phyloP scores from a whole-genome alignment of 2,329 filamentous ascomycete species.

The Aureobasidium mangrovei region DNA sequence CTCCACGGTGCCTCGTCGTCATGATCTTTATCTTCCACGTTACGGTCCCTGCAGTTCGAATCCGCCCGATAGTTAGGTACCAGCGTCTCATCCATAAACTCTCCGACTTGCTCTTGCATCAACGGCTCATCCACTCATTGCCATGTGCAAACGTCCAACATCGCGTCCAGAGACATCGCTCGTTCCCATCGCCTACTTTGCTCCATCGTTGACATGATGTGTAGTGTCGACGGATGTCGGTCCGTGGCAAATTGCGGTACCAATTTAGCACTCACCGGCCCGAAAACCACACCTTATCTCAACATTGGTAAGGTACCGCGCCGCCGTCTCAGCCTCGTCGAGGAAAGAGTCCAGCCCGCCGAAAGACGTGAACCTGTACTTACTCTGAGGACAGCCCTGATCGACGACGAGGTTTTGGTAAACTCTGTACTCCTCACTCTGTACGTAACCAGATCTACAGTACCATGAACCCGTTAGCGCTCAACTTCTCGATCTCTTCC shows the following conservation, averaged over 20 bases:
- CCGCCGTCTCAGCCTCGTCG: neutral
- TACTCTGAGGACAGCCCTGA: neutral
- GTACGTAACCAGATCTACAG: slow-evolving; percentile 7
- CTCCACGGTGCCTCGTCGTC: too few relatives aligned
- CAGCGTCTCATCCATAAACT: too few relatives aligned
- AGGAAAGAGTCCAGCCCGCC: neutral
- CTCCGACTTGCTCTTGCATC: too few relatives aligned
- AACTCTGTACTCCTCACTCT: neutral
- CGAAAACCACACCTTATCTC: neutral
- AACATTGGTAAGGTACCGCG: neutral
- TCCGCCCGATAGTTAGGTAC: too few relatives aligned
- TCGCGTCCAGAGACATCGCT: too few relatives aligned
- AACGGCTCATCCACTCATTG: too few relatives aligned
- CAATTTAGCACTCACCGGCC: neutral
- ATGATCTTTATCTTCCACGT: too few relatives aligned
- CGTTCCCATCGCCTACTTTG: too few relatives aligned
- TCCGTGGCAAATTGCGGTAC: neutral
- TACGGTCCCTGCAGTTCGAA: too few relatives aligned
- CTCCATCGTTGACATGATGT: neutral
- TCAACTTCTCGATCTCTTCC: neutral
- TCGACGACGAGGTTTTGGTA: neutral
- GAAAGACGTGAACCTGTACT: neutral
- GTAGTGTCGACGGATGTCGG: neutral
- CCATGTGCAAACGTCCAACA: too few relatives aligned
- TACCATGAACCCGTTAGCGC: neutral